phyloP scores from a whole-genome alignment of 2,329 filamentous ascomycete species.

The Chalaropsis ovoidea region DNA sequence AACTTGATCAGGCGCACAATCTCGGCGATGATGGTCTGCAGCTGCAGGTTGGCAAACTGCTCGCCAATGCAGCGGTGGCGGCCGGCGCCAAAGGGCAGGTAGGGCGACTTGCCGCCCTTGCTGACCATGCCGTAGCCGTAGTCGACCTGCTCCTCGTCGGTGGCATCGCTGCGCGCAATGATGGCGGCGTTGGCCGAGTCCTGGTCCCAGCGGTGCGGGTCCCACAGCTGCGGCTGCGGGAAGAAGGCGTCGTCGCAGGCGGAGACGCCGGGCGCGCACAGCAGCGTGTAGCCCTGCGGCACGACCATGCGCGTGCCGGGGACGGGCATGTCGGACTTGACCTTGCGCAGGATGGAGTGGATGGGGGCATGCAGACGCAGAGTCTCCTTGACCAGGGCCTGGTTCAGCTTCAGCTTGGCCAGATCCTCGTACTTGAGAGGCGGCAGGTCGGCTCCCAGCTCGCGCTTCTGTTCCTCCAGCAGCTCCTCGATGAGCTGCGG shows the following conservation, averaged over 20 bases:
- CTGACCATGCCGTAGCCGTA: constrained; percentile 89
- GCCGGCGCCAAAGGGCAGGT: constrained; percentile 87
- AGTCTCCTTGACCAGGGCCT: constrained; percentile 81
- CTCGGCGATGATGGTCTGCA: constrained; percentile 72
- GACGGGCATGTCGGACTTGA: constrained; percentile 77
- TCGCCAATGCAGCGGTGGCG: constrained; percentile 92
- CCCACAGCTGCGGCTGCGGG: constrained; percentile 71
- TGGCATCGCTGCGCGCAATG: constrained; percentile 38
- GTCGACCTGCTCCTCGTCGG: constrained; percentile 69
- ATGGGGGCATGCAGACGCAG: constrained; percentile 85
- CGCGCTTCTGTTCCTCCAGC: constrained; percentile 66
- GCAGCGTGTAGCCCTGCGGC: constrained; percentile 67
- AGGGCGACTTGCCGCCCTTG: constrained; percentile 82
- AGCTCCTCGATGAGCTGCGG: constrained; percentile 72
- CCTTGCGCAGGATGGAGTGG: constrained; percentile 87
- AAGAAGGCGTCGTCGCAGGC: constrained; percentile 65
- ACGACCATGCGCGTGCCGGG: constrained; percentile 75
- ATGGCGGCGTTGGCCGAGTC: constrained; percentile 47
- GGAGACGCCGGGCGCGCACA: constrained; percentile 76
- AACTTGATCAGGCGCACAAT: constrained; percentile 73
- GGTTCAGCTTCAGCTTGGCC: constrained; percentile 67
- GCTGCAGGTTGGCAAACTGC: constrained; percentile 88
- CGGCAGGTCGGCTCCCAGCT: constrained; percentile 64
- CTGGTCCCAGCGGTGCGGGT: constrained; percentile 82
- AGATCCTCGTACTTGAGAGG: constrained; percentile 68